Percentiles rank a stretch among this genome's conserved stretches.
These are phyloP conservation scores for Paraphoma sp. DNA, from an alignment of 2,329 filamentous ascomycete species.

Conservation along the genomic window DNA sequence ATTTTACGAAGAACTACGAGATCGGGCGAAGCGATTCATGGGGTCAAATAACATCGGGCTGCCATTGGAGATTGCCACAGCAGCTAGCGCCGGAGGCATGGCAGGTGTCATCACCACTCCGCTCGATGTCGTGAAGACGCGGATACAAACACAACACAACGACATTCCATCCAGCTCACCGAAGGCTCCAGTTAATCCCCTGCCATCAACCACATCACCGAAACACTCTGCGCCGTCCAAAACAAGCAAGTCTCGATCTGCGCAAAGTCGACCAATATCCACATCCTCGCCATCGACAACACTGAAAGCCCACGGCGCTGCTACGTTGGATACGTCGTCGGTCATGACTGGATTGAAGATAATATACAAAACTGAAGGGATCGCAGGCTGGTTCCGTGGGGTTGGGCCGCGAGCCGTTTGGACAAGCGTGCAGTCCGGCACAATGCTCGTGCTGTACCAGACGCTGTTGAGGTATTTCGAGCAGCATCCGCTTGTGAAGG, in stretches of 20 bases:
- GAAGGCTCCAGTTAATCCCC: slow-evolving; percentile 16
- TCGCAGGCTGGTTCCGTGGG: slow-evolving; percentile 91
- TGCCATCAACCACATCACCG: slow-evolving; percentile 28
- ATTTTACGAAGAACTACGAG: slow-evolving; percentile 95
- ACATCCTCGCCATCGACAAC: slow-evolving; percentile 89
- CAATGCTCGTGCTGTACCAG: slow-evolving; percentile 96
- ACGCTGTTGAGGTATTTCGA: slow-evolving; percentile 81
- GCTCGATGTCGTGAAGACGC: slow-evolving; percentile 95
- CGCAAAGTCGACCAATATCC: slow-evolving; percentile 74
- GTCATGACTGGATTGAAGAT: slow-evolving; percentile 82
- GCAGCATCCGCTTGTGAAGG: slow-evolving; percentile 50
- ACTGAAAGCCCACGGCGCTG: slow-evolving; percentile 77
- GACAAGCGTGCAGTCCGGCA: slow-evolving; percentile 96
- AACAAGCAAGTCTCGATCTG: slow-evolving; percentile 29
- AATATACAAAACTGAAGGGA: slow-evolving; percentile 88
- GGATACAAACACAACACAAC: slow-evolving; percentile 90
- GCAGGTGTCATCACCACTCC: slow-evolving; percentile 95
- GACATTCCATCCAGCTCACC: slow-evolving; percentile 29
- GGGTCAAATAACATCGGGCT: slow-evolving; percentile 84
- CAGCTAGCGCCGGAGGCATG: slow-evolving; percentile 86
- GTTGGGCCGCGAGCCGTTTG: slow-evolving; percentile 92
- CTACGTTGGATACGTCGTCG: slow-evolving; percentile 86
- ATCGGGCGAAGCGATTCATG: slow-evolving; percentile 78
- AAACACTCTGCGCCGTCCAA: slow-evolving; percentile 40
- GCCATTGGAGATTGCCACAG: slow-evolving; percentile 84